Evolutionary conservation across 495 filamentous ascomycete genomes (phyloP).

Genomic region (Neurospora pannonica): DNA sequence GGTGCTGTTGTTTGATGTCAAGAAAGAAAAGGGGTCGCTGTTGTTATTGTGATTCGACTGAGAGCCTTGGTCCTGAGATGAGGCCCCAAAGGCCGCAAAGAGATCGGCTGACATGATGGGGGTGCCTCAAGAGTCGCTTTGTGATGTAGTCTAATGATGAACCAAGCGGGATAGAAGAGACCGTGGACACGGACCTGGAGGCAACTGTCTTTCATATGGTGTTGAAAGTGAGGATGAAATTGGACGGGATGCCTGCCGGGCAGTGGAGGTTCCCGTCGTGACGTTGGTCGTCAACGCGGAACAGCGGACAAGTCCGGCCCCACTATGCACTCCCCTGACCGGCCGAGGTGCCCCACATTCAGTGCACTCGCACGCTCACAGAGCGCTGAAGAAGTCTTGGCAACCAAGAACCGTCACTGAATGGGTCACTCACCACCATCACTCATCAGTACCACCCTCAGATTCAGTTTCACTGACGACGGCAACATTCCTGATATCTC

Average conservation of each 20-base stretch:
- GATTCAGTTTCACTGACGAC: not conserved
- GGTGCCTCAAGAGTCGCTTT: not conserved
- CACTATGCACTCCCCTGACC: not conserved
- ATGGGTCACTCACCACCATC: not conserved
- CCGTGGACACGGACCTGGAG: not conserved
- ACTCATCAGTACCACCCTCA: not conserved
- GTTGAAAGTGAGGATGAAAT: not conserved
- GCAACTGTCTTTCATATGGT: not conserved
- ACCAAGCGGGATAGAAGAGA: no score
- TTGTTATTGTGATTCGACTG: slow-evolving; percentile 14
- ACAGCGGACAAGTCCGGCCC: not conserved
- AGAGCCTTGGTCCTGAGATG: slow-evolving; percentile 16
- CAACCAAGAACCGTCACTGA: not conserved
- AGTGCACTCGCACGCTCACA: not conserved
- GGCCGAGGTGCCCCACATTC: not conserved
- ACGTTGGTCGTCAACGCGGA: not conserved
- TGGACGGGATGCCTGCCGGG: not conserved
- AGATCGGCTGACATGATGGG: slow-evolving; percentile 63
- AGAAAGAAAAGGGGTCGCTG: slow-evolving; percentile 16
- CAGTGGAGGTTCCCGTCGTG: not conserved
- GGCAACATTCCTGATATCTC: not conserved
- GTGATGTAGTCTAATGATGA: no score
- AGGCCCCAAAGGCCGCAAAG: slow-evolving; percentile 57
- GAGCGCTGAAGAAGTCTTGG: not conserved
- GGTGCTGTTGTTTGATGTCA: not conserved